Base-by-base conservation (phyloP, 2,329 filamentous ascomycete genomes). In the Aspergillus candidus region DNA sequence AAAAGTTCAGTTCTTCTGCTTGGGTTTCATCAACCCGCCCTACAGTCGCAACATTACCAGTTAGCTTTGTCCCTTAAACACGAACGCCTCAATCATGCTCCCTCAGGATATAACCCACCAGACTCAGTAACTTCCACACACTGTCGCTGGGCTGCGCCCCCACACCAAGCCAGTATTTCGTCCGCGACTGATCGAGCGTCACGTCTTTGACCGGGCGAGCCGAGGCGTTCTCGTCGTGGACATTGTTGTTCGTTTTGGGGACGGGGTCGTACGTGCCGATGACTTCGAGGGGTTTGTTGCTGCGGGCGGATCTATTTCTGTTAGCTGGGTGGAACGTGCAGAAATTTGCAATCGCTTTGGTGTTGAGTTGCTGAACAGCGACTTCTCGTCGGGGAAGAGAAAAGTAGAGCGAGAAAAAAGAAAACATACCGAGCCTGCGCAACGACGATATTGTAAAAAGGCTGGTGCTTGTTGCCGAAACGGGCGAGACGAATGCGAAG, bases 361-460 rank as follows among this genome's bases (percentile, higher is more conserved):
- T 18, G 18, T 37, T 39, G 14, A 10, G 34, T 35, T 43, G 32
- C 22, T 8, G 7, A 6, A 27, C 10, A 27, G 13, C 13, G 27
- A 40, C 39, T 17, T 41, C 29, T 39, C 35, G 15, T n/a, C n/a
- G 11, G 29, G 27, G 27, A 22, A 14, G 18, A 44, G 30, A 34
- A 36, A 35, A 15, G 10, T 11, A 30, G 13, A 35, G 27, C 22
- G 22, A 39, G 33, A 44, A 27, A 32, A 44, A 43, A 40, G 35
- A 37, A 37, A 36, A 55, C 75, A 53, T 78, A 94, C 87, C 90
- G 83, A 37, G 90, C 90, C 62, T 97, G 91, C 12, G 89, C 80
- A 53, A 98, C 87, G 54, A 97, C 88, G 52, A 98, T 96, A 73
- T 98, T 98, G 78, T 95, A 98, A 59, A 96, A 85, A 2, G 93